phyloP scores from a whole-genome alignment of 768 basidiomycete genomes.

The Pleurotus citrinopileatus region DNA sequence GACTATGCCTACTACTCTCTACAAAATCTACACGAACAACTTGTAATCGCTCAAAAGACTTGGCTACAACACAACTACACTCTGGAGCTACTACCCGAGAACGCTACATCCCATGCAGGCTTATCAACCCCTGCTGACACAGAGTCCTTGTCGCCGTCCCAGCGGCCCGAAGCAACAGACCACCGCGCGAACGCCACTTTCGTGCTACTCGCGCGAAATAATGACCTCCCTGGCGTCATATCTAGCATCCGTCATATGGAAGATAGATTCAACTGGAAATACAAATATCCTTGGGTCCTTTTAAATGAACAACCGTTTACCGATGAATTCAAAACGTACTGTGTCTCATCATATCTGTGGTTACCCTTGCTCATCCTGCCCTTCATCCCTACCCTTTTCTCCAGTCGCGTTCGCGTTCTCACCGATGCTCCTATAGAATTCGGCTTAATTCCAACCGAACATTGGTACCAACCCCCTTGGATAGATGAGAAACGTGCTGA shows the following conservation, averaged over 20 bases:
- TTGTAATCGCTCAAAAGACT: background rate
- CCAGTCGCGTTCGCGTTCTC: conserved; percentile 22
- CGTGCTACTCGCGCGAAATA: conserved; percentile 60
- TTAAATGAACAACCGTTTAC: conserved; percentile 83
- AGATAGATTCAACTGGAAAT: conserved; percentile 75
- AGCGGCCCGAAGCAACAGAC: too few species aligned
- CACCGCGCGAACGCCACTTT: conserved; percentile 36
- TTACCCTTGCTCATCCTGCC: background rate
- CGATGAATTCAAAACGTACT: conserved; percentile 68
- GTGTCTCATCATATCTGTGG: background rate
- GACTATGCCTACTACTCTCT: too few species aligned
- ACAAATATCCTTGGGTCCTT: conserved; percentile 85
- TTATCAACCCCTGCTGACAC: too few species aligned
- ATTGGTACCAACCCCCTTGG: conserved; percentile 74
- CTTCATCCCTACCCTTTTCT: background rate
- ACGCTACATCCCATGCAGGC: too few species aligned
- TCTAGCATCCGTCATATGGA: conserved; percentile 73
- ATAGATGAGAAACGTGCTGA: conserved; percentile 66
- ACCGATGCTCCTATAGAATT: conserved; percentile 31
- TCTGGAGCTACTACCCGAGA: too few species aligned
- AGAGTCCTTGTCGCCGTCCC: too few species aligned
- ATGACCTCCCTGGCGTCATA: conserved; percentile 56
- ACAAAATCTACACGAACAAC: background rate
- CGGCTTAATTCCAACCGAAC: conserved; percentile 53
- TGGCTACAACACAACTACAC: background rate